Base-by-base conservation (phyloP, 2,329 filamentous ascomycete genomes). In the Scolecobasidium constrictum region DNA sequence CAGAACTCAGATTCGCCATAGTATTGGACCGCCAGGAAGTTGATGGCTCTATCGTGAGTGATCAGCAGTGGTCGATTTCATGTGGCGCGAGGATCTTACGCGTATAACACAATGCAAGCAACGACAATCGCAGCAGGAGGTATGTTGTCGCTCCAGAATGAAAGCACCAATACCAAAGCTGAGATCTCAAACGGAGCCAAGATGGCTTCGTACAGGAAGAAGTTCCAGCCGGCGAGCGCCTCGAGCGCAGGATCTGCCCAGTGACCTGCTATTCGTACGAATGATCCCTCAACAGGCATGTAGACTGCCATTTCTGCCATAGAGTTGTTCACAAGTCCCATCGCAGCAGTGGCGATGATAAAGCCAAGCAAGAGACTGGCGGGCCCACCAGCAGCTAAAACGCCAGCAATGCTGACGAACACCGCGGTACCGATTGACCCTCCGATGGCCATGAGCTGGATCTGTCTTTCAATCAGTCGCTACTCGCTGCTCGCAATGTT, bases 301-400 rank as follows among this genome's bases (percentile, higher is more conserved):
- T 72, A 72, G 28, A 68, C 67, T 21, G 65, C 71, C 77, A 82
- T 81, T 56, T 82, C 78, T 6, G 78, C 77, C 46, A 80, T 66
- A 47, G 69, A 71, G 53, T 80, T 81, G 66, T 80, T 81, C 54
- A 81, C 72, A 37, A 78, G 62, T 18, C 64, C 77, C 46, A 81
- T 65, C 42, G 80, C 53, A 51, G 63, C 56, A 28, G 65, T 66
- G 55, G 81, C 78, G 35, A 77, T 48, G 23, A 66, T 63, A 54
- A 75, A 82, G 28, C 73, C 76, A 45, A 82, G 55, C 47, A 83
- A 65, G 33, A 81, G 60, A 45, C 67, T 71, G 37, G 60, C 67
- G 7, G 71, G 69, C 15, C 71, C 71, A 35, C 65, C 71, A 37
- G 61, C 61, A 47, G 61, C 61, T 18, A 75, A 60, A 46, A 75